Evolutionary conservation across 2,329 filamentous ascomycete genomes (phyloP), one percentile per base, ranked within the genome.

Genomic region (Clarireedia hainanense): DNA sequence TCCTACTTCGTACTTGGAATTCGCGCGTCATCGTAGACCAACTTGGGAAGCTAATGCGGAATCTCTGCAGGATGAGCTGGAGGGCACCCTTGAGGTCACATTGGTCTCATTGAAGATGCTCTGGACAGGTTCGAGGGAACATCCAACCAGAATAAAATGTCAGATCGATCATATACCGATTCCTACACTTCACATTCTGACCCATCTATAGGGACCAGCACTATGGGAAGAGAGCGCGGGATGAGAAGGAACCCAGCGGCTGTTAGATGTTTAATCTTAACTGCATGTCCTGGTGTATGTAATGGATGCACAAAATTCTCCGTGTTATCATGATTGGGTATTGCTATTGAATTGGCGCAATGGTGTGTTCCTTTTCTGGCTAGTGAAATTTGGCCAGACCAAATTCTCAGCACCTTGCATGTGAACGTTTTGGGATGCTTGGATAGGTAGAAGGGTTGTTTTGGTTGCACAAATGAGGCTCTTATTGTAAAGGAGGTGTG

Each of bases 51-150:
- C 39, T 56, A 23, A 61, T 47, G 39, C 27, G 30, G 39, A 45
- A 23, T n/a, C 43, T n/a, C 43, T 34, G 36, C 36, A 64, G 57
- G 57, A 60, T 45, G 57, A 61, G 47, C 50, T 61, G 27, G 58
- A 63, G 47, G 62, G 63, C 6, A 61, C 58, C 14, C 51, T 62
- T 6, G 60, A 43, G 60, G 56, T 3, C 56, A 63, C 30, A 63
- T 63, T 37, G 57, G 60, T n/a, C 39, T 61, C 7, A 62, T 63
- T 26, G 60, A 60, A 57, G 63, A 64, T 42, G 52, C 51, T 4
- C 53, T 64, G 6, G 57, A 61, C 26, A 50, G 59, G 45, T 48
- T 62, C 6, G 55, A 64, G 53, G 58, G 60, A 14, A 61, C 57
- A 49, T 55, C 36, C 39, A 60, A 56, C 34, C 58, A 60, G 34